Conservation (phyloP, 306 rosid species). For the Acacia acuminata region DNA sequence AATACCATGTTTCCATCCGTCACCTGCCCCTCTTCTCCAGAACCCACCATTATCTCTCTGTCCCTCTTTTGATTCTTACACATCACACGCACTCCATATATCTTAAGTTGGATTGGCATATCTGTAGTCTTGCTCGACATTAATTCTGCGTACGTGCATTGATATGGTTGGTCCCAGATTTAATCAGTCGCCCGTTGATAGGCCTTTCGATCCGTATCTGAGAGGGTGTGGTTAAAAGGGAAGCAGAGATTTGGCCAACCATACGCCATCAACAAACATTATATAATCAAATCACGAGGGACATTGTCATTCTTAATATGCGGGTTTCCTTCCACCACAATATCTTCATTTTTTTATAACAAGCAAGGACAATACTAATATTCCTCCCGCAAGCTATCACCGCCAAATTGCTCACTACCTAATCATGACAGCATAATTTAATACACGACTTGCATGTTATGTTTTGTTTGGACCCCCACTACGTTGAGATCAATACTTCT, state of each 20-base stretch:
- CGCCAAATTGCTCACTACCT: background rate
- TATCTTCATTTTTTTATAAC: background rate
- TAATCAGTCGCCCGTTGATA: background rate
- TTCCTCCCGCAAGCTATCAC: background rate
- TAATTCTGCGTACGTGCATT: background rate
- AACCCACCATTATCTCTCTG: background rate
- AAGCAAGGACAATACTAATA: background rate
- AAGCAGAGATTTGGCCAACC: background rate
- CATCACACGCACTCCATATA: background rate
- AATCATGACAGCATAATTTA: background rate
- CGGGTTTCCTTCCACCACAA: background rate
- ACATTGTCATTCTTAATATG: background rate
- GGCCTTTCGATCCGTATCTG: background rate
- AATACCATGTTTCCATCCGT: background rate
- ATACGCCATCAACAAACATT: constrained; percentile 15
- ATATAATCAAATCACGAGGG: background rate
- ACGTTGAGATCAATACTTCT: background rate
- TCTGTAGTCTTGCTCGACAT: background rate
- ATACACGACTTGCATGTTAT: background rate
- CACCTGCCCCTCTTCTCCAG: background rate
- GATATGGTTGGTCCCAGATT: background rate
- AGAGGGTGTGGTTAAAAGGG: background rate
- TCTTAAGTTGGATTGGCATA: background rate
- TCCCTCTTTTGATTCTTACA: background rate
- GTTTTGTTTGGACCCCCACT: background rate